These are phyloP conservation scores for Lumnitzera racemosa DNA, from an alignment of 345 rosid genomes.

Conservation along the genomic window DNA sequence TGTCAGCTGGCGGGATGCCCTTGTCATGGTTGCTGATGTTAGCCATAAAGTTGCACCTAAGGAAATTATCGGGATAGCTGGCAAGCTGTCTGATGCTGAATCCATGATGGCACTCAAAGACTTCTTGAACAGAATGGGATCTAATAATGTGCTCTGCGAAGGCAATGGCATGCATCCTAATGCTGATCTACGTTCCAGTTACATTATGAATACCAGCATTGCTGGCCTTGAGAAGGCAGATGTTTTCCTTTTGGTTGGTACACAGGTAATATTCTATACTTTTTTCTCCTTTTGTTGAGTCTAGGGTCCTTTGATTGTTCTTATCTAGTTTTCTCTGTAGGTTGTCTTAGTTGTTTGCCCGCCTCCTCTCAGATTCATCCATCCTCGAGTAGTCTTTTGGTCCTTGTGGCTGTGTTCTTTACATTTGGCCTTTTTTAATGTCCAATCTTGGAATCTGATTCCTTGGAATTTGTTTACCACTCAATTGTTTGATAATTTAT, in stretches of 20 bases:
- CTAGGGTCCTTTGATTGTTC: too few species aligned
- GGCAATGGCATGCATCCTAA: conserved; percentile 66
- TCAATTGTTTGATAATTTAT: too few species aligned
- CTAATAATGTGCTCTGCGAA: conserved; percentile 90
- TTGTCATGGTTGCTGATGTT: conserved; percentile 83
- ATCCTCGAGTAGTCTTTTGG: too few species aligned
- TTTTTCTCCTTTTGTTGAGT: neutral
- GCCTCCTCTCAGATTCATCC: too few species aligned
- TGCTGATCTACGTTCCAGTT: conserved; percentile 92
- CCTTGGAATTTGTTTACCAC: too few species aligned
- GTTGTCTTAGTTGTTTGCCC: too few species aligned
- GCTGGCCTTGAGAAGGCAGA: conserved; percentile 94
- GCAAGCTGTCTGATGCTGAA: conserved; percentile 93
- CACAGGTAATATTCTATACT: conserved; percentile 48
- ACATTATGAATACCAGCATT: conserved; percentile 82
- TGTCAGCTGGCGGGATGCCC: conserved; percentile 96
- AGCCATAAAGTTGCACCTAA: conserved; percentile 68
- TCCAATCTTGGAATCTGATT: too few species aligned
- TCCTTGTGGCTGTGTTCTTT: too few species aligned
- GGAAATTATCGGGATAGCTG: conserved; percentile 87
- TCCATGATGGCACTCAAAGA: conserved; percentile 98
- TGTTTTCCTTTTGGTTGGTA: conserved; percentile 86
- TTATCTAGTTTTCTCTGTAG: too few species aligned
- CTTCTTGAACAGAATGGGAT: conserved; percentile 88
- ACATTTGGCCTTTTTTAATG: too few species aligned